These are phyloP conservation scores for Triticum dicoccoides DNA, from an alignment of 176 grass and related monocot genomes.

Conservation along the genomic window DNA sequence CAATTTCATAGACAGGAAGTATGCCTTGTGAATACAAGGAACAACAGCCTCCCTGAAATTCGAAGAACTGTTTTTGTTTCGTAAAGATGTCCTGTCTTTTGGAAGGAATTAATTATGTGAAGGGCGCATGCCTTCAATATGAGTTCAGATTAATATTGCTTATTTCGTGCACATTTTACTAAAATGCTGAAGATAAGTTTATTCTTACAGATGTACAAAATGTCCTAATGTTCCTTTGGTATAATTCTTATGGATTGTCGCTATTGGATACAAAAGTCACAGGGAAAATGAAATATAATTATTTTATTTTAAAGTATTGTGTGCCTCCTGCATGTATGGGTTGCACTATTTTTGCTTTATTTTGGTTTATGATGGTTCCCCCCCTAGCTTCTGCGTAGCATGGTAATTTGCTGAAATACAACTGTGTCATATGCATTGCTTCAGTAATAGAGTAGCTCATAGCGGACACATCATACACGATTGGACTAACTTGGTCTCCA, in stretches of 20 bases:
- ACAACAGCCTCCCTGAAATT: neutral
- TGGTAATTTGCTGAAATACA: neutral
- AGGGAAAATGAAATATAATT: neutral
- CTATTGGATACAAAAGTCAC: neutral
- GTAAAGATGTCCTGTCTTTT: neutral
- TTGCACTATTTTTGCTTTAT: neutral
- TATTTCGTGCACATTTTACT: neutral
- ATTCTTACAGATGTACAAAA: neutral
- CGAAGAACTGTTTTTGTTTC: neutral
- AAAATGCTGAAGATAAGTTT: neutral
- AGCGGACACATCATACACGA: neutral
- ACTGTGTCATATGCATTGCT: neutral
- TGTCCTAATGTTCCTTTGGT: neutral
- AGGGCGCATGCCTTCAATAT: neutral
- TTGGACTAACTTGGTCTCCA: neutral
- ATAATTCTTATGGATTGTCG: neutral
- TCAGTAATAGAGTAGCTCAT: neutral
- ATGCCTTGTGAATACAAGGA: slow-evolving; percentile 12
- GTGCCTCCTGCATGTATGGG: neutral
- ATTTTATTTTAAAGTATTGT: neutral
- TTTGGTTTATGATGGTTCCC: neutral
- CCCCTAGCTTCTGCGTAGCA: neutral
- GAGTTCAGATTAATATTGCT: neutral
- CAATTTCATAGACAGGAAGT: neutral
- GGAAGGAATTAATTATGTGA: neutral